Evolutionary conservation across 345 rosid species (phyloP).

Genomic region (Eucalyptus albens): DNA sequence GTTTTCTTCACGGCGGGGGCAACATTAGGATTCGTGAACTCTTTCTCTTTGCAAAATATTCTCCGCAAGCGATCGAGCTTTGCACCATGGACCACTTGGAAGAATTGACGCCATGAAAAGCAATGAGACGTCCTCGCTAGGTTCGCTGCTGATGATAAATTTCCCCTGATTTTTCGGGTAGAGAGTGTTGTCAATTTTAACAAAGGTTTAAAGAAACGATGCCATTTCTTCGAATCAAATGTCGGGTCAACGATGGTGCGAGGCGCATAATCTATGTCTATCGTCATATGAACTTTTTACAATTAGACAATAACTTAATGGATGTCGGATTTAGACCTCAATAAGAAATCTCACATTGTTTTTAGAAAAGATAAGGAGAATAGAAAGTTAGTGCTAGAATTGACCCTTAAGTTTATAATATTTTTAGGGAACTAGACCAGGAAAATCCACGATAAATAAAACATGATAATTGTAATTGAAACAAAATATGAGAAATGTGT

Average conservation of each 20-base stretch:
- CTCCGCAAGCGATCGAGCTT: not conserved
- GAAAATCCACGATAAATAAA: not conserved
- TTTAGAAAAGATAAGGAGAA: not conserved
- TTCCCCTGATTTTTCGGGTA: not conserved
- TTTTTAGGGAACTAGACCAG: not conserved
- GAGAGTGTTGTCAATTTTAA: accelerated
- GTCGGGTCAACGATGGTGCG: not conserved
- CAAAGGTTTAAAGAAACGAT: not conserved
- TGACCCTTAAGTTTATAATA: not conserved
- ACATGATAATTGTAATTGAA: not conserved
- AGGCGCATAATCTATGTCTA: not conserved
- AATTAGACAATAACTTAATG: not conserved
- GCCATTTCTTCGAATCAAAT: not conserved
- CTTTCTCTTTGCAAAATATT: not conserved
- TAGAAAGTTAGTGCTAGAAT: not conserved
- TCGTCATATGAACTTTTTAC: not conserved
- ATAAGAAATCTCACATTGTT: not conserved
- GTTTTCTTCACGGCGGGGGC: not conserved
- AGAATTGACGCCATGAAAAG: not conserved
- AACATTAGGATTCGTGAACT: not conserved
- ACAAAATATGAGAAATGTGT: not conserved
- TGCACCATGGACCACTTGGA: not conserved
- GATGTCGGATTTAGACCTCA: not conserved
- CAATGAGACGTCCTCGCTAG: not conserved
- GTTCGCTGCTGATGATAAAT: not conserved